phyloP scores from a whole-genome alignment of 1,284 basidiomycete species.

The Ceratobasidium sp. region DNA sequence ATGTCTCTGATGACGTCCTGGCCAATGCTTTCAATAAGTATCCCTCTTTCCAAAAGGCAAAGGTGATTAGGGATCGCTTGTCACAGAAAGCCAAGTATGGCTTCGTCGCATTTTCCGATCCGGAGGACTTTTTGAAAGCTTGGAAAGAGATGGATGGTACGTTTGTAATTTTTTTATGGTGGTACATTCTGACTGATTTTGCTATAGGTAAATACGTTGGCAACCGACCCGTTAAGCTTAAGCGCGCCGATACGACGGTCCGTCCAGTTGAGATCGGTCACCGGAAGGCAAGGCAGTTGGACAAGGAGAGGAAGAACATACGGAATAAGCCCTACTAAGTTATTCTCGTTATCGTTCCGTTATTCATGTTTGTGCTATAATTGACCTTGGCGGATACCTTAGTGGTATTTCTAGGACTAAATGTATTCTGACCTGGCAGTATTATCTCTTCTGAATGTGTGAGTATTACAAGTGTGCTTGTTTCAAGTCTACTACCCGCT shows the following conservation, averaged over 20 bases:
- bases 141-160: conserved; percentile 99
- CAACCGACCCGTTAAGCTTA: conserved; percentile 91
- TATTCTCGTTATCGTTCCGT: conserved; percentile 44
- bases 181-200: conserved; percentile 26
- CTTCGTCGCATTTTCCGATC: conserved; percentile 97
- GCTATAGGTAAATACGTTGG: conserved; percentile 92
- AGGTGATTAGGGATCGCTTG: conserved; percentile 92
- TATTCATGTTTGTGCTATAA: conserved; percentile 9
- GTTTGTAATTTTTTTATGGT: conserved; percentile 54
- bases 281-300: conserved; percentile 84
- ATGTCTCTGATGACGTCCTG: conserved; percentile 95
- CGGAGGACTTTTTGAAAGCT: conserved; percentile 96
- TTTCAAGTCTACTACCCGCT: background rate
- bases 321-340: conserved; percentile 74
- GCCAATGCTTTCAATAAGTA: conserved; percentile 94
- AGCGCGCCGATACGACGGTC: conserved; percentile 86
- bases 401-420: conserved; percentile 14
- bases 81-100: conserved; percentile 96
- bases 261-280: conserved; percentile 94
- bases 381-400: conserved; percentile 32
- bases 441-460: conserved; percentile 2
- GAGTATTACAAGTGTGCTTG: background rate
- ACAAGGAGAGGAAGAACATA: conserved; percentile 80
- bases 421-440: conserved; percentile 26
- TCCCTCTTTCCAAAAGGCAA: conserved; percentile 91